Evolutionary conservation across 2,329 filamentous ascomycete species (phyloP).

Genomic region (Diaporthe citriasiana): DNA sequence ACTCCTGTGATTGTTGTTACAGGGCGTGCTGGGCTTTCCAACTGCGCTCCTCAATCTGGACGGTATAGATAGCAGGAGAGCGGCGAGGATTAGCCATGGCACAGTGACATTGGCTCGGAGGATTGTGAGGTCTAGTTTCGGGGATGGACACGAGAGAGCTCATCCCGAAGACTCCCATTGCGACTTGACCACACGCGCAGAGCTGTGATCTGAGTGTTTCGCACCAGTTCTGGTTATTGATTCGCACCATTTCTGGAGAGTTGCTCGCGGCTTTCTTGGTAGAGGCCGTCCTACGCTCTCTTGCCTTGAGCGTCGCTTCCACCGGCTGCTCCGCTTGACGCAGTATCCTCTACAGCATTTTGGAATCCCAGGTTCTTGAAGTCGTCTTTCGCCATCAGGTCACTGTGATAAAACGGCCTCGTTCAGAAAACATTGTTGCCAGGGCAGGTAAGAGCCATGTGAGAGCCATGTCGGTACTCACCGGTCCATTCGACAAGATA

Average conservation of each 20-base stretch:
- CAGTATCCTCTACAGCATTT: constrained; percentile 52
- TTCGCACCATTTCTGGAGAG: neutral
- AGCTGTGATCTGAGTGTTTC: too few species aligned
- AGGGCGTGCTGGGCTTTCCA: neutral
- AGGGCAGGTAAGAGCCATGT: neutral
- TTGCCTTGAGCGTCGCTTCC: constrained; percentile 47
- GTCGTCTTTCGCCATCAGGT: constrained; percentile 95
- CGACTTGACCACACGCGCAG: too few species aligned
- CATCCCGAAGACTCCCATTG: neutral
- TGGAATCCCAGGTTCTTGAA: constrained; percentile 93
- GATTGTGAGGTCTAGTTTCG: too few species aligned
- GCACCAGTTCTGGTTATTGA: neutral
- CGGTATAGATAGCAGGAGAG: neutral
- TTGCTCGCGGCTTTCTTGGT: neutral
- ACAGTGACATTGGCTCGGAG: neutral
- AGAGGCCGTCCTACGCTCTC: constrained; percentile 45
- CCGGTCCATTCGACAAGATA: constrained; percentile 95
- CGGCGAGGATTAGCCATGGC: neutral
- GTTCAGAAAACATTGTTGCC: neutral
- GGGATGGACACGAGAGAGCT: neutral
- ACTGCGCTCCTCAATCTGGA: neutral
- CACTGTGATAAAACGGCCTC: constrained; percentile 64
- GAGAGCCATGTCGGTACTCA: constrained; percentile 61
- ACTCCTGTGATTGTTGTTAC: neutral
- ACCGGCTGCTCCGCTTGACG: constrained; percentile 47